Evolutionary conservation across 2,329 filamentous ascomycete species (phyloP).

Genomic region (Diplodia intermedia): DNA sequence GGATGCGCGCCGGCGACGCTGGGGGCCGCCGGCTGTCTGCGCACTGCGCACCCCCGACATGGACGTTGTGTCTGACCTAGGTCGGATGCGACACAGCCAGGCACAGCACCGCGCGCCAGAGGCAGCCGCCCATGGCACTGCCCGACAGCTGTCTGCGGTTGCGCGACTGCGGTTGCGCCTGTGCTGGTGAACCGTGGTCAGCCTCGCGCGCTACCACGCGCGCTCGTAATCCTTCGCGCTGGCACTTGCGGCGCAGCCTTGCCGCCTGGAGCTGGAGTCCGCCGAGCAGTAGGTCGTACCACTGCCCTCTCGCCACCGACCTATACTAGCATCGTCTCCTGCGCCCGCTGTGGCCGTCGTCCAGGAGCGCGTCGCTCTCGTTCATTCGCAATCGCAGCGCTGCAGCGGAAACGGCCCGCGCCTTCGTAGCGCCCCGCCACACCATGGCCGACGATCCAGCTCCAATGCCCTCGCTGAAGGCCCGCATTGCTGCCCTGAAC

Average conservation of each 20-base stretch:
- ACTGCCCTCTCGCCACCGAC: neutral
- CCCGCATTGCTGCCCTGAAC: constrained; percentile 57
- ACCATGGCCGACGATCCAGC: constrained; percentile 39
- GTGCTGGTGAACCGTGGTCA: constrained; percentile 8
- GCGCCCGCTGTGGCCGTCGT: constrained; percentile 7
- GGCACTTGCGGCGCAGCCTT: constrained; percentile 15
- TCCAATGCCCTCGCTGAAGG: constrained; percentile 48
- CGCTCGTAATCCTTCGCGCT: constrained; percentile 19
- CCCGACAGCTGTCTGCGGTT: neutral
- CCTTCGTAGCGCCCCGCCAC: constrained; percentile 22
- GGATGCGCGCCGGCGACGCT: neutral
- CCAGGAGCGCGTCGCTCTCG: constrained; percentile 39
- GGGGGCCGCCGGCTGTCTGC: neutral
- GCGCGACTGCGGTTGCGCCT: constrained; percentile 2
- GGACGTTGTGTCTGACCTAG: neutral
- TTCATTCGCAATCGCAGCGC: constrained; percentile 48
- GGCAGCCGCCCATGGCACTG: neutral
- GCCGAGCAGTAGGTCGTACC: neutral
- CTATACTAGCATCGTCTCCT: neutral
- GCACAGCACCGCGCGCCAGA: neutral
- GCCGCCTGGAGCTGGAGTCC: constrained; percentile 8
- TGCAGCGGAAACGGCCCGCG: constrained; percentile 23
- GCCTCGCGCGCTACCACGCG: constrained; percentile 23
- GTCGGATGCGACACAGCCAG: neutral
- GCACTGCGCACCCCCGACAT: neutral